Evolutionary conservation across 768 basidiomycete genomes (phyloP), one percentile per base, ranked within the genome.

Genomic region (Lactarius akahatsu): DNA sequence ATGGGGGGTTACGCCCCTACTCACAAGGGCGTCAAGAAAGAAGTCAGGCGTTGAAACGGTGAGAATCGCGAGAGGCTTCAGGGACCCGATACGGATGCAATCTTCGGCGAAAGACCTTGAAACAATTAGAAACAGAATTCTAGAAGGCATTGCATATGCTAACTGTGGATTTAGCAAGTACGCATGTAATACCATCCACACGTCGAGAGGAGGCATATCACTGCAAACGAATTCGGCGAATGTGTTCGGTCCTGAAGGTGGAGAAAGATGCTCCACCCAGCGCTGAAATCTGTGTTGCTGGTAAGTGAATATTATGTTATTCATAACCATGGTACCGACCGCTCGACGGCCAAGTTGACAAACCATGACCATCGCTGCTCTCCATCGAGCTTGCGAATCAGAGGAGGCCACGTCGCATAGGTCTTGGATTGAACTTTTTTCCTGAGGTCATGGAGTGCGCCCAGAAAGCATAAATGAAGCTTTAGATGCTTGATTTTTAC

Each of bases 151-250:
- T 36, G 23, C 10, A 20, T n/a, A 28, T 54, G 36, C 72, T 70
- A 71, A 79, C 79, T 74, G 71, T 18, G 79, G 79, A 56, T 71
- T 78, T 26, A 80, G 77, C 57, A 78, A 23, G 70, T 81, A 80
- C 1, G 78, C 79, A n/a, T 80, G 79, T 75, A 80, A 79, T 23
- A 80, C 76, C 78, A 80, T 78, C 73, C 77, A 76, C 32, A 80
- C 79, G 47, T 80, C 80, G 36, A 78, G 34, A 15, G 79, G 79
- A 0, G 79, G 79, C 50, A 68, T 34, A 18, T 77, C 54, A 13
- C 76, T 69, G 4, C 59, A 62, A 28, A 62, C 30, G 38, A 77
- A 64, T 40, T 67, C 69, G 61, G 73, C 75, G 11, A 77, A 3
- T 71, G 54, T 52, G 71, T 73, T 58, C 70, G 68, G 47, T 71